Conservation (phyloP, 2,329 filamentous ascomycete species). For the Blastomyces parvus region DNA sequence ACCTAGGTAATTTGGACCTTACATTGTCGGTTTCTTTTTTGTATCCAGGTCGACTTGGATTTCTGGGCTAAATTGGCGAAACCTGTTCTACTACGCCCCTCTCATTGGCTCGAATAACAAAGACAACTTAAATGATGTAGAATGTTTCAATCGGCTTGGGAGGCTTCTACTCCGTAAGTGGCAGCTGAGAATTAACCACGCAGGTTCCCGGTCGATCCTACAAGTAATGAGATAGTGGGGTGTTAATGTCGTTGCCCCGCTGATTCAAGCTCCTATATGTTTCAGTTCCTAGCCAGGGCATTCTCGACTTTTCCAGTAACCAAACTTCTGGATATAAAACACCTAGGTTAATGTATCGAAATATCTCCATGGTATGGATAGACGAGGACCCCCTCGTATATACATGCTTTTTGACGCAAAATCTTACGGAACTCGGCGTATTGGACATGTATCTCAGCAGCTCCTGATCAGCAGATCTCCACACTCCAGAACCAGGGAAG, state of each 20-base stretch:
- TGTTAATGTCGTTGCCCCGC: background rate
- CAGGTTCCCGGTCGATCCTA: background rate
- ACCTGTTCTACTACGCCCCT: background rate
- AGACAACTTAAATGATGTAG: background rate
- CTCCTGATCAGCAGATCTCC: background rate
- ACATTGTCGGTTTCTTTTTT: background rate
- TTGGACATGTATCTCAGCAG: background rate
- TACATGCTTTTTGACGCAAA: too few species aligned
- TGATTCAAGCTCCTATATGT: background rate
- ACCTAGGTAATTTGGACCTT: too few species aligned
- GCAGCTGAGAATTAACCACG: background rate
- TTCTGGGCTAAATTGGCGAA: background rate
- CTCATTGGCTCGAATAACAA: background rate
- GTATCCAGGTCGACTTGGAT: background rate
- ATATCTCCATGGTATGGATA: too few species aligned
- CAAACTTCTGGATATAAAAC: background rate
- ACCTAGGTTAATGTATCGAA: background rate
- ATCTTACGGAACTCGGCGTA: too few species aligned
- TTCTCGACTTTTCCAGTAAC: background rate
- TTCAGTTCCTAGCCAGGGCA: background rate
- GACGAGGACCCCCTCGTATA: too few species aligned
- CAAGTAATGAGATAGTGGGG: background rate
- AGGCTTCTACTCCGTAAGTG: background rate
- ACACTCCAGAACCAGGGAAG: background rate
- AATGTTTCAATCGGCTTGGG: background rate